Conservation (phyloP, 371 early-diverging fungal species). For the Umbelopsis sp. region DNA sequence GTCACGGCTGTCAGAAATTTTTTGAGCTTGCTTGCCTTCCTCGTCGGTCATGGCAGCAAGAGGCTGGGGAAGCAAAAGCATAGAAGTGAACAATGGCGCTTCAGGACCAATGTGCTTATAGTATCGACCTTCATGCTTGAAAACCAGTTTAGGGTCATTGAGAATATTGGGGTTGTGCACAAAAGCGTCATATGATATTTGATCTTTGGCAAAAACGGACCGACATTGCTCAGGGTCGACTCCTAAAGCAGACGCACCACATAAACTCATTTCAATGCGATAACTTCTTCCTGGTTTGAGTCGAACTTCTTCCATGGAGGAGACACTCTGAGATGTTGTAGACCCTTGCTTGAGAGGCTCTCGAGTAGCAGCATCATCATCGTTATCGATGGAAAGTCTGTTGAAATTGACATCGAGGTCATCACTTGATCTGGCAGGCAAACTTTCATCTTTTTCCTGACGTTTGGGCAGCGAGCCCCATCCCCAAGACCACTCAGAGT, state of each 20-base stretch:
- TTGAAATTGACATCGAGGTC: neutral
- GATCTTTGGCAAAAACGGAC: constrained; percentile 59
- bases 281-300: constrained; percentile 36
- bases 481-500: constrained; percentile 38
- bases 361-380: neutral
- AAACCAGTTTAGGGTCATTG: constrained; percentile 66
- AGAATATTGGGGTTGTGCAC: constrained; percentile 66
- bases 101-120: constrained; percentile 40
- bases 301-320: constrained; percentile 22
- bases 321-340: constrained; percentile 6
- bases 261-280: constrained; percentile 58
- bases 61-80: constrained; percentile 52
- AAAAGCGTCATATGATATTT: constrained; percentile 65
- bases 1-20: constrained; percentile 37
- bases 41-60: constrained; percentile 13
- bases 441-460: constrained; percentile 12
- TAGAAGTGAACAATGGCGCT: constrained; percentile 57
- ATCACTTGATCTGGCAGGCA: neutral
- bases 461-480: constrained; percentile 36
- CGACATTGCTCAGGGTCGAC: constrained; percentile 52
- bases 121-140: constrained; percentile 64
- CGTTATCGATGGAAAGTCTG: neutral
- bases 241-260: constrained; percentile 49
- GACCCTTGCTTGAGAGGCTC: neutral
- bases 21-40: neutral